Base-by-base conservation (phyloP, 2,329 filamentous ascomycete genomes). In the Malbranchea zuffiana region DNA sequence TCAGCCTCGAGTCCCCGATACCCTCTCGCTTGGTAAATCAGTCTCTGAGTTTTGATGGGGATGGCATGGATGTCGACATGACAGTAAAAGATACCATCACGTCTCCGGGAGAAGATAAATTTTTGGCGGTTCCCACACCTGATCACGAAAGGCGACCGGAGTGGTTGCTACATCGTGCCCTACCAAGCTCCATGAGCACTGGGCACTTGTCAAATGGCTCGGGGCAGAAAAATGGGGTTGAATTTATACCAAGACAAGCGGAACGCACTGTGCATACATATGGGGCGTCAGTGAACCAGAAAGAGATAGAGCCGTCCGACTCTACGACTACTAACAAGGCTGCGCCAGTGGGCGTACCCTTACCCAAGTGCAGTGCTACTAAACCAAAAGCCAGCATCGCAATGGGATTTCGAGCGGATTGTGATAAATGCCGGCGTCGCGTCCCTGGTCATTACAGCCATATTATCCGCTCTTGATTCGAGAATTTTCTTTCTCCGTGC, bases 361-460 rank as follows among this genome's bases (percentile, higher is more conserved):
- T 29, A 7, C 5, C 7, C 8, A 25, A 25, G 7, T 25, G 23
- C 8, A 25, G 7, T 7, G 23, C 8, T n/a, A 25, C 23, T n/a
- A 25, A 25, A 29, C 45, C 50, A 31, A 81, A 80, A 60, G 74
- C 73, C 54, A 75, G 71, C 43, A 80, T 86, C 55, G 82, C 79
- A 50, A 84, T 86, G 74, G 82, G 82, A 34, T 86, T 80, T 61
- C 68, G 81, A 44, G 71, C 77, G 8, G 81, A 84, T 56, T 87
- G 82, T 54, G 80, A 85, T 43, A 85, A 85, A 58, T 87, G 82
- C 59, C 71, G 71, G 29, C 68, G 73, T 53, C 81, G 78, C 53
- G 78, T 84, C 5, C 81, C 82, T 0, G 82, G 82, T 1, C 82
- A 87, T 54, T 86, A 84, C 53, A 85, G 81, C 51, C 82, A 87